phyloP scores from a whole-genome alignment of 805 yeast genomes.

The Myxozyma vanderwaltii region DNA sequence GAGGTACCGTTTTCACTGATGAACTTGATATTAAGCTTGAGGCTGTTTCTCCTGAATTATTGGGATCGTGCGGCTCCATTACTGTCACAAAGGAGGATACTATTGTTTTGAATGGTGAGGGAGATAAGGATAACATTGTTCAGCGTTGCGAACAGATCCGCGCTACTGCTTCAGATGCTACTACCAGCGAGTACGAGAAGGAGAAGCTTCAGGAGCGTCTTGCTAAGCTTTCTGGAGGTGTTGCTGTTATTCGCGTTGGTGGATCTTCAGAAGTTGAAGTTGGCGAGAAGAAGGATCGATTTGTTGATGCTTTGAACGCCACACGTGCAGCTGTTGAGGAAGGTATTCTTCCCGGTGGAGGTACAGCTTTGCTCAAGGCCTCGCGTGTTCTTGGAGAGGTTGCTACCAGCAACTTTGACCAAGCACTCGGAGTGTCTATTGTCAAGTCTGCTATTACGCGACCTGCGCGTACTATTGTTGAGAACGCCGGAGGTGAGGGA shows the following conservation, averaged over 20 bases:
- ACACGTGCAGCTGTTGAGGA: conserved; percentile 99
- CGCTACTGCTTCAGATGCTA: conserved; percentile 68
- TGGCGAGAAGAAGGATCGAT: conserved; percentile 98
- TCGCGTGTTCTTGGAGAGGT: conserved; percentile 62
- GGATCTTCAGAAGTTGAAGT: conserved; percentile 97
- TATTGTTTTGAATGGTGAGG: conserved; percentile 89
- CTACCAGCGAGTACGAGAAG: conserved; percentile 83
- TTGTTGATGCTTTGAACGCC: conserved; percentile 97
- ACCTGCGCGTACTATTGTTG: conserved; percentile 94
- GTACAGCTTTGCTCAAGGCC: conserved; percentile 96
- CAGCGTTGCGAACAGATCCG: conserved; percentile 95
- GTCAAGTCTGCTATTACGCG: conserved; percentile 89
- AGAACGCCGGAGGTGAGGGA: conserved; percentile 97
- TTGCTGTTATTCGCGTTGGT: conserved; percentile 96
- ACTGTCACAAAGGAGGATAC: conserved; percentile 96
- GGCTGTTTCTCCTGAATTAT: conserved; percentile 82
- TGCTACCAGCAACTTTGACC: conserved; percentile 86
- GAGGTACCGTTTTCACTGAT: conserved; percentile 85
- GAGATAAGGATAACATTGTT: conserved; percentile 74
- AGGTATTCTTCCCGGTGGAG: conserved; percentile 99
- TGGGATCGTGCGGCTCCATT: conserved; percentile 89
- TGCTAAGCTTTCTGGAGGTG: conserved; percentile 97
- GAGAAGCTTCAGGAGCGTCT: conserved; percentile 97
- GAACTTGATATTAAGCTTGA: conserved; percentile 95
- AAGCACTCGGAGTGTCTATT: conserved; percentile 91